These are phyloP conservation scores for Coemansia sp. DNA, from an alignment of 192 early-diverging fungal species.

Conservation along the genomic window DNA sequence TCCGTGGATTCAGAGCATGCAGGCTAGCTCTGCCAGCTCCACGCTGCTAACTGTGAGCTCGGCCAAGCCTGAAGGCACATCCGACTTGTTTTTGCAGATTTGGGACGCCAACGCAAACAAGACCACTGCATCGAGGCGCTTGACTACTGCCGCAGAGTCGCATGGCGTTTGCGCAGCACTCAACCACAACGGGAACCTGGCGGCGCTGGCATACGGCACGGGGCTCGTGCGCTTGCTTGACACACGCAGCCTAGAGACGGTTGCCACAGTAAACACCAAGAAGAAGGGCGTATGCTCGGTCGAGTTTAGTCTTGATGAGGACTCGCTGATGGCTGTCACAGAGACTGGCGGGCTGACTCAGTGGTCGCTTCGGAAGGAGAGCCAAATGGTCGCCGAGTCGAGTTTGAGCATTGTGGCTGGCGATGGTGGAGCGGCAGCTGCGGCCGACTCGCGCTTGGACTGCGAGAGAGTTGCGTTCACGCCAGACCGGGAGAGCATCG, in stretches of 20 bases:
- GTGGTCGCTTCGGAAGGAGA: slow-evolving; percentile 41
- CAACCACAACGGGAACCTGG: slow-evolving; percentile 49
- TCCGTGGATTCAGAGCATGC: slow-evolving; percentile 45
- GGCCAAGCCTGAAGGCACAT: slow-evolving; percentile 35
- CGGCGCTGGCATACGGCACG: slow-evolving; percentile 30
- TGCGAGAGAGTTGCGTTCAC: slow-evolving; percentile 41
- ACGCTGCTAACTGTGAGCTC: slow-evolving; percentile 39
- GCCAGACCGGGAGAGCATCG: slow-evolving; percentile 36
- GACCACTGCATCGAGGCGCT: slow-evolving; percentile 18
- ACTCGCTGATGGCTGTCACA: slow-evolving; percentile 36
- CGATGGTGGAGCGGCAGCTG: not conserved
- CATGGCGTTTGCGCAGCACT: slow-evolving; percentile 42
- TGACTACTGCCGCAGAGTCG: slow-evolving; percentile 12
- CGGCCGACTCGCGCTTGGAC: slow-evolving; percentile 33
- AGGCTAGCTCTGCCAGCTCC: slow-evolving; percentile 30
- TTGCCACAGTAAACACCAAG: slow-evolving; percentile 28
- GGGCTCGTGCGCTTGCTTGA: slow-evolving; percentile 37
- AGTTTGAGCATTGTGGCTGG: slow-evolving; percentile 15
- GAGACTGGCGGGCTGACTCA: slow-evolving; percentile 45
- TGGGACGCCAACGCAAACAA: slow-evolving; percentile 44
- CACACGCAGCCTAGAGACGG: slow-evolving; percentile 37
- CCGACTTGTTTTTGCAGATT: slow-evolving; percentile 29
- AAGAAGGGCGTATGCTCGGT: slow-evolving; percentile 29
- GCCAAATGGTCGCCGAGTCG: slow-evolving; percentile 42
- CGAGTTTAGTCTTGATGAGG: slow-evolving; percentile 39